Base-by-base conservation (phyloP, 1,139 yeast species). In the Saccharomyces hybrid region DNA sequence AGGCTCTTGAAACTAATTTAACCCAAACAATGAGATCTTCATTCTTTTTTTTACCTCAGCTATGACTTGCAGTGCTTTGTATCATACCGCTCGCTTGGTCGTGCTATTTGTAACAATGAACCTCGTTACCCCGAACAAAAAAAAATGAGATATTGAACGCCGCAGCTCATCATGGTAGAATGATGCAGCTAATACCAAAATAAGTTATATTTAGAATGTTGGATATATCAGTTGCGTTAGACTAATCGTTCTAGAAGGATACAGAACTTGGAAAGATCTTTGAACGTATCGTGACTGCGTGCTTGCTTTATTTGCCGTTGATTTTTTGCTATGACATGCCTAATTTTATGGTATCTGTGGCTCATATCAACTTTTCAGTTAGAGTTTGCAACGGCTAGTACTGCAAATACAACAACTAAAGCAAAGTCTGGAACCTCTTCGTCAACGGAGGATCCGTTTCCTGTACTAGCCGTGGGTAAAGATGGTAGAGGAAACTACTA, bases 401-500 rank as follows among this genome's bases (percentile, higher is more conserved):
- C 44, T 8, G 16, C 25, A 16, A 38, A 38, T 9, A 9, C 25
- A 38, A 38, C 23, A 16, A 38, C 44, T 16, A 20, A 25, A 38
- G 44, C 44, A 38, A 38, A 38, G 6, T 38, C 25, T 25, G 16
- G 16, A 38, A 16, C n/a, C 6, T 38, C 44, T 38, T 38, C 23
- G 5, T 16, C n/a, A 4, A 20, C 23, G 23, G 44, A 11, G 41
- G 46, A 23, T 1, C 54, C 42, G 28, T 58, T 59, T 26, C 68
- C 69, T 1, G 57, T 57, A 8, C 26, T 65, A 13, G 47, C 52
- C 8, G 58, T 69, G 9, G 69, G 70, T 7, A 61, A 58, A 47
- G 63, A 61, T 54, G 27, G 31, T 2, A 49, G 50, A 8, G 60
- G 63, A 5, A 48, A 60, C 28, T 72, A 64, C 55, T 75, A 73